Conservation (phyloP, 345 rosid genomes). For the Lagerstroemia speciosa region DNA sequence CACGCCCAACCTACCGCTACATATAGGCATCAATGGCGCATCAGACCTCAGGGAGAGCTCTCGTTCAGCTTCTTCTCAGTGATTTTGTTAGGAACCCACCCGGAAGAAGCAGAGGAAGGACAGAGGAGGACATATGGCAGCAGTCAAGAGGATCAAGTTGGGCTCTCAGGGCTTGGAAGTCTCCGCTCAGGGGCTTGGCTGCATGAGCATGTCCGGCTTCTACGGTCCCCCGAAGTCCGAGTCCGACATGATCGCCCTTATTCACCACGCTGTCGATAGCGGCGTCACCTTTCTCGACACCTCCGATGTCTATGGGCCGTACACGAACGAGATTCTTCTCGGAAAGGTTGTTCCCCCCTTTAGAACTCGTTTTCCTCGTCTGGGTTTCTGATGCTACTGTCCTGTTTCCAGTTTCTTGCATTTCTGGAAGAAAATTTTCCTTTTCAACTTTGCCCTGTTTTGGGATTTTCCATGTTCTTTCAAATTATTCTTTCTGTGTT, state of each 20-base stretch:
- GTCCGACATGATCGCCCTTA: constrained; percentile 37
- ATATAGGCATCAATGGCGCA: no score
- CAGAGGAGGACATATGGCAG: no score
- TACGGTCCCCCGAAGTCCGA: constrained; percentile 41
- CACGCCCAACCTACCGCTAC: not conserved
- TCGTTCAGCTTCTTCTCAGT: not conserved
- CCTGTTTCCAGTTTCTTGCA: no score
- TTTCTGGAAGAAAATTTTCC: no score
- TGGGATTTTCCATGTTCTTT: no score
- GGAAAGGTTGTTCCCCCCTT: constrained; percentile 23
- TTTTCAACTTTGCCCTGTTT: no score
- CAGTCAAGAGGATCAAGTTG: constrained; percentile 30
- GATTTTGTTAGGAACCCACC: not conserved
- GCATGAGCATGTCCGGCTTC: constrained; percentile 45
- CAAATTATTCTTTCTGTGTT: no score
- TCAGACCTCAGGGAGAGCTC: no score
- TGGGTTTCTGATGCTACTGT: no score
- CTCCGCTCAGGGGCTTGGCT: constrained; percentile 47
- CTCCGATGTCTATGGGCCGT: no score
- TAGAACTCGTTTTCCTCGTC: not conserved
- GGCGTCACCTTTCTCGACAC: no score
- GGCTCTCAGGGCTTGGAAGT: constrained; percentile 47
- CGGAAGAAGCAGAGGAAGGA: not conserved
- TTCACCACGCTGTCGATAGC: no score
- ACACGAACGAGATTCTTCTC: constrained; percentile 42